Percentiles rank a stretch among this genome's conserved stretches.
Conservation (phyloP, 441 rosid species). For the Viola pubescens region DNA sequence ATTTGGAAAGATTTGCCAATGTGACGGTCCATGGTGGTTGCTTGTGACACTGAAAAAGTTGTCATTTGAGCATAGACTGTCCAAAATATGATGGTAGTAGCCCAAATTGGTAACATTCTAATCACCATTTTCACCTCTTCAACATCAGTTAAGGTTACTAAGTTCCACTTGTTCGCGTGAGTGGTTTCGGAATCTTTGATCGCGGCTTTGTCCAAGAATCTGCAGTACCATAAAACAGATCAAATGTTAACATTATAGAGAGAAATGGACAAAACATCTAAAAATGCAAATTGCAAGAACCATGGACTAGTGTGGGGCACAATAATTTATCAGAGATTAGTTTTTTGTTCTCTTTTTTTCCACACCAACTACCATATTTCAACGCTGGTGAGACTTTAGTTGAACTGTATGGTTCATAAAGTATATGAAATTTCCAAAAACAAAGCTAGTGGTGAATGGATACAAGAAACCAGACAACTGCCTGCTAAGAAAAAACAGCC, state of each 20-base stretch:
- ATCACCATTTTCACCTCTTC: conserved; percentile 85
- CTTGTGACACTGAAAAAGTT: conserved; percentile 82
- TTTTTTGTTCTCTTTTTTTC: not conserved
- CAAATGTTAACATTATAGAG: no score
- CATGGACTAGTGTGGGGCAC: conserved; percentile 2
- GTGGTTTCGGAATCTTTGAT: conserved; percentile 34
- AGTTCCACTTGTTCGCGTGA: conserved; percentile 49
- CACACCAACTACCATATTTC: not conserved
- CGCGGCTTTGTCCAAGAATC: conserved; percentile 81
- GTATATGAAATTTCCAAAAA: no score
- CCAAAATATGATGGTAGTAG: conserved; percentile 84
- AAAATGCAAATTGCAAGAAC: not conserved
- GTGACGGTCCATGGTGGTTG: conserved; percentile 79
- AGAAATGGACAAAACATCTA: not conserved
- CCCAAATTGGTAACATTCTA: conserved; percentile 88
- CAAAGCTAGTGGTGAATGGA: no score
- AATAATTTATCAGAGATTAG: not conserved
- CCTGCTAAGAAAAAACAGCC: no score
- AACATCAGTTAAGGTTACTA: conserved; percentile 73
- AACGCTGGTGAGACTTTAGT: no score
- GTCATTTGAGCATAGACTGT: conserved; percentile 83
- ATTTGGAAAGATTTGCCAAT: conserved; percentile 56
- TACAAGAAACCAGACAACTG: no score
- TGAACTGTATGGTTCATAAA: no score
- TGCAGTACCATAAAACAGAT: conserved; percentile 19